Evolutionary conservation across 208 protist species (phyloP), one percentile per base, ranked within the genome.

Genomic region (Trypanosoma brucei): DNA sequence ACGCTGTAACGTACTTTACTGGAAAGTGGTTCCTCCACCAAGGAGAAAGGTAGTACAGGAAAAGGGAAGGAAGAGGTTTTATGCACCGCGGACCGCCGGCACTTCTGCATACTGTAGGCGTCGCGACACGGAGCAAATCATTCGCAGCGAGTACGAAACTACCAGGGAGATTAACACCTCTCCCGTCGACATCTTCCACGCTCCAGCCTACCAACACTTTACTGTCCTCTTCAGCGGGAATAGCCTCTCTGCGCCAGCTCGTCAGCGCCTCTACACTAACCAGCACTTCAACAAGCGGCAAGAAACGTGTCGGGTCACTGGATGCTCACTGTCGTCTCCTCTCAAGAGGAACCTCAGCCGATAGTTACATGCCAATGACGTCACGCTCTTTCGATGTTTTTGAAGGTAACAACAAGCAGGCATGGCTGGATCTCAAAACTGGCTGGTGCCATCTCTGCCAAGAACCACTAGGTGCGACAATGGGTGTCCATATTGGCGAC

Each of bases 381-480:
- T 42, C 35, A 40, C 46, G 59, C 22, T 63, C 59, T 4, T 44
- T 66, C 38, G 78, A 78, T 44, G 55, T 91, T 11, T 85, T 90
- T 59, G 88, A 94, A 44, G 83, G 78, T 5, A 87, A 87, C 65
- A 90, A 89, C 65, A 88, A 86, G 50, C 83, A 90, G 55, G 79
- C 72, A 1, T 94, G 88, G 86, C 46, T 92, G 31, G 85, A 92
- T 58, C 36, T 80, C 0, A 68, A 75, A 53, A 67, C 55, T 0
- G 79, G 83, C 13, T 92, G 77, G 72, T 94, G 88, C 55, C 79
- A 92, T 72, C 64, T 94, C 8, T 94, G 88, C 51, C 83, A 92
- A 61, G 85, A 94, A 68, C 83, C 88, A 2, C 46, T 94, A 9
- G 83, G 83, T 40, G 75, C 63, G 31, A 84, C 81, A 34, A 54